A percentile compares a stretch with the other conserved stretches of the same genome.
These are phyloP conservation scores for Paramecium caudatum DNA, from an alignment of 73 alveolate genomes.

Conservation along the genomic window DNA sequence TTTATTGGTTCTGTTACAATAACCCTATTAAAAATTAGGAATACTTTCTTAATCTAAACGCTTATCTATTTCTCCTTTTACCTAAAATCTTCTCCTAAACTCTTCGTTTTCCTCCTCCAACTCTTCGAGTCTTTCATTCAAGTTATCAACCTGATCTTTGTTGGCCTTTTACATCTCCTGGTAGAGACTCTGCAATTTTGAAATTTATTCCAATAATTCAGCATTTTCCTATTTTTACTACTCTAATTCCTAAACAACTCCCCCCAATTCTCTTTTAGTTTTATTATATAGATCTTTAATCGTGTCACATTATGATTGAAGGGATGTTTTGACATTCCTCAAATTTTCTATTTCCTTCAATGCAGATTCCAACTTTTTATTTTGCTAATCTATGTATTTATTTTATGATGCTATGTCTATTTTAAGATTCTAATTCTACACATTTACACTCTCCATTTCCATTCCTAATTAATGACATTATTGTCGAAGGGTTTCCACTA, in stretches of 20 bases:
- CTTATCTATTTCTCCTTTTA: slow-evolving; percentile 49
- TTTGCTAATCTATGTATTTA: slow-evolving; percentile 14
- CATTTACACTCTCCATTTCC: slow-evolving; percentile 42
- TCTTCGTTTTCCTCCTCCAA: slow-evolving; percentile 55
- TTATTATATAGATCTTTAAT: slow-evolving; percentile 44
- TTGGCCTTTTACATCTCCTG: background rate
- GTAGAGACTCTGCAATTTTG: background rate
- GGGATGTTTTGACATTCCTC: slow-evolving; percentile 41
- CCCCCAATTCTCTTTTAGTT: slow-evolving; percentile 57
- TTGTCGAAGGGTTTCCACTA: slow-evolving; percentile 25
- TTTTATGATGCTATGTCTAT: slow-evolving; percentile 43
- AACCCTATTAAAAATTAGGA: background rate
- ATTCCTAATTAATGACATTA: slow-evolving; percentile 58
- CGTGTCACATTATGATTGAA: slow-evolving; percentile 41
- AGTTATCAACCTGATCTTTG: background rate
- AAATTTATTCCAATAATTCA: background rate
- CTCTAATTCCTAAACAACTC: slow-evolving; percentile 1
- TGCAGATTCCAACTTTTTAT: slow-evolving; percentile 23
- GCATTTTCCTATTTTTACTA: background rate
- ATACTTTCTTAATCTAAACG: slow-evolving; percentile 43
- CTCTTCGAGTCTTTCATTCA: slow-evolving; percentile 20
- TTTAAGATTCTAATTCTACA: slow-evolving; percentile 40
- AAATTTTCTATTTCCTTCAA: slow-evolving; percentile 41
- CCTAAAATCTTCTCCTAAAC: slow-evolving; percentile 6
- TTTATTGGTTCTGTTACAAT: background rate